Evolutionary conservation across 495 filamentous ascomycete genomes (phyloP), one percentile per base, ranked within the genome.

Genomic region (Aspergillus indologenus): DNA sequence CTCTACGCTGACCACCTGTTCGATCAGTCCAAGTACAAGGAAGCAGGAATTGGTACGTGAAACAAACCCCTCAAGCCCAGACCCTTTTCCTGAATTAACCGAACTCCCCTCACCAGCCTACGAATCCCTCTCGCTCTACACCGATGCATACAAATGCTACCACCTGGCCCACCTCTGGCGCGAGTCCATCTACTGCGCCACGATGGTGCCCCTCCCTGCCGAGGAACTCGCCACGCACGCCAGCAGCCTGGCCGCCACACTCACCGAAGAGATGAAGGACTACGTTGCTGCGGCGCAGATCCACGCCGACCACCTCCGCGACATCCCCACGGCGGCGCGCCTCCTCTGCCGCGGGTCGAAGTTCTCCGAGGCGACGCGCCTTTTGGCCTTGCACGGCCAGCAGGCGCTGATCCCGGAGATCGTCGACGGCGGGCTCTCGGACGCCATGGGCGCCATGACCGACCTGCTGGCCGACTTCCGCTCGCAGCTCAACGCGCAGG

Each of bases 391-490:
- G 0, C 67, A 81, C 57, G 75, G 77, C 48, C 76, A 76, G 22
- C 64, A 74, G 17, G 65, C 73, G 44, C 70, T 82, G 17, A 74
- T 88, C 21, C 67, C 71, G 5, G 73, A 76, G 12, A 80, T 95
- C 40, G 76, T 92, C 31, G 92, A 98, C 73, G 66, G 81, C 0
- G 90, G 89, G 3, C 82, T 98, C 12, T 82, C 83, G 4, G 92
- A 97, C 54, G 83, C 85, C 5, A 83, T 91, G 61, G 88, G 87
- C 12, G 78, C 80, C 42, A 89, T 85, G 69, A 96, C 90, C 1
- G 94, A 98, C 67, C 83, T 97, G 20, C 81, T 98, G 21, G 89
- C 92, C 2, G 94, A 98, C 66, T 97, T 92, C 81, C 90, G 88
- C 71, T 79, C 75, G 6, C 94, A 98, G 65, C 79, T 97, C 5